Base-by-base conservation (phyloP, 129 eudicot genomes). In the Pittosporum tobira region DNA sequence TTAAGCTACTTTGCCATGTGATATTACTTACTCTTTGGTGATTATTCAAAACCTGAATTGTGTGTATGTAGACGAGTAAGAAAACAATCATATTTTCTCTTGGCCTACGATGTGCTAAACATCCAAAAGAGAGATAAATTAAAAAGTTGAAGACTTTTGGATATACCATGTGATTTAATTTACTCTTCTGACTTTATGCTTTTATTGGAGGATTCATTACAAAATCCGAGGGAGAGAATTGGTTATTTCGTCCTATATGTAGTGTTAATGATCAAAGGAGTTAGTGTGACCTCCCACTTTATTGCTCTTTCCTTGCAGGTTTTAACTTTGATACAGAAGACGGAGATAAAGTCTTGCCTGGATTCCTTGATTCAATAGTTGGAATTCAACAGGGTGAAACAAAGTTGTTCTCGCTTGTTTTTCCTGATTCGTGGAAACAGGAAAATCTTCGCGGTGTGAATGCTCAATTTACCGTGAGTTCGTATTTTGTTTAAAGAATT, bases 341-440 rank as follows among this genome's bases (percentile, higher is more conserved):
- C 46, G 99, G 79, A 70, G 91, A 87, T 64, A 79, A 61, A 49
- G 78, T 93, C 36, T 71, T 93, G 70, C 96, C 99, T 47, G 99
- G 88, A 67, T 93, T 93, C 73, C 71, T 84, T 37, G 81, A 84
- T 58, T 69, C 99, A 8, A 81, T 93, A 40, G 63, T 84, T 50
- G 96, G 96, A 70, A 84, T 93, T 48, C 71, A 64, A 77, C 73
- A 75, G 11, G 94, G 96, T 37, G 96, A 93, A 81, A 93, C 94
- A 28, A 93, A 75, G 71, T 78, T 84, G n/a, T 93, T 93, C 65
- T 85, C 88, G 48, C 85, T 83, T 59, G 75, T 66, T 48, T 93
- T 93, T 68, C 99, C 99, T 29, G 94, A 87, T 60, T 78, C 94
- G 3, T 87, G 99, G 99, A 71, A 54, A 64, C 99, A 93, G 74